A percentile compares a stretch with the other conserved stretches of the same genome.
Conservation (phyloP, 768 basidiomycete species). For the Panellus pusillus region DNA sequence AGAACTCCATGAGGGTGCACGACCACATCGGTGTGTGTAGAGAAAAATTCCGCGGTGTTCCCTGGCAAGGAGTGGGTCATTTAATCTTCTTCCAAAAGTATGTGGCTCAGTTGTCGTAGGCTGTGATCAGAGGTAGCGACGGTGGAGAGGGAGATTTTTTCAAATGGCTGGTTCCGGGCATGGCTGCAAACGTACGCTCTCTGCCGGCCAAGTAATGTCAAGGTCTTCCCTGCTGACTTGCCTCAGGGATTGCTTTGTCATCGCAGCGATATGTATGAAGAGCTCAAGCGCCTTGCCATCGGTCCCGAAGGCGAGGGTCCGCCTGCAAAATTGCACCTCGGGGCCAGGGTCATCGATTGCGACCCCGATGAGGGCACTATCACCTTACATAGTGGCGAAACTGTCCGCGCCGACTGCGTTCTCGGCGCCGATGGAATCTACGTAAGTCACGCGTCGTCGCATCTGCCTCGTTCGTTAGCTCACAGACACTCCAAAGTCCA, state of each 20-base stretch:
- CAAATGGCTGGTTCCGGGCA: neutral
- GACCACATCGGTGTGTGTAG: constrained; percentile 8
- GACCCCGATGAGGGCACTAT: constrained; percentile 29
- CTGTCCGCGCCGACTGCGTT: constrained; percentile 33
- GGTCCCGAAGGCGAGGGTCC: constrained; percentile 2
- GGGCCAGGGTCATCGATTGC: constrained; percentile 4
- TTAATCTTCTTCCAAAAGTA: neutral
- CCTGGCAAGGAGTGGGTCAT: constrained; percentile 1
- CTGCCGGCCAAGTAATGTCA: neutral
- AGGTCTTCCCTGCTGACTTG: neutral
- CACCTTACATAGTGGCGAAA: constrained; percentile 35
- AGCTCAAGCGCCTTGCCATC: constrained; percentile 10
- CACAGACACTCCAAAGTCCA: constrained; percentile 1
- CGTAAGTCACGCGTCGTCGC: neutral
- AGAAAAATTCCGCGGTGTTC: constrained; percentile 5
- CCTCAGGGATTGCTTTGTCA: constrained; percentile 1
- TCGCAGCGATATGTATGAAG: constrained; percentile 8
- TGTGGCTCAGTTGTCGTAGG: too few relatives aligned
- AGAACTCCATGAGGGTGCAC: constrained; percentile 9
- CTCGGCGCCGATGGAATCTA: constrained; percentile 37
- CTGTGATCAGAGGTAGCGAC: neutral
- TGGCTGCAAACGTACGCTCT: neutral
- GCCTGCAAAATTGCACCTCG: constrained; percentile 3
- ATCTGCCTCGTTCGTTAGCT: neutral
- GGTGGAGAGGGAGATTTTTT: neutral